Conservation (phyloP, 176 grass and related monocot genomes). For the Paspalum notatum region DNA sequence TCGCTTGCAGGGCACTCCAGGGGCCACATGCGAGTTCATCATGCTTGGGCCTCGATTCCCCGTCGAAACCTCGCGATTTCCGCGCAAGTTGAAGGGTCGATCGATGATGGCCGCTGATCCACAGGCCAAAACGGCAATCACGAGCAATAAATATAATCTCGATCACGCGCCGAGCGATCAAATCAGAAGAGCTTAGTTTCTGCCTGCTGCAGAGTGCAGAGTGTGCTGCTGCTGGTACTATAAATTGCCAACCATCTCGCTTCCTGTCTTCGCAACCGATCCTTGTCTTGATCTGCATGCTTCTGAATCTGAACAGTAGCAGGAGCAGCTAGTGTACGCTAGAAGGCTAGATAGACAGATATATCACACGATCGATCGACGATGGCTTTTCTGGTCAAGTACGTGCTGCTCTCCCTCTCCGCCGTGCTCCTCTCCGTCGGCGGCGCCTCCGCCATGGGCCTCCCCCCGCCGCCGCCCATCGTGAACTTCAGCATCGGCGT, state of each 20-base stretch:
- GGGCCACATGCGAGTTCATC: conserved; percentile 35
- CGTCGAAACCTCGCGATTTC: conserved; percentile 40
- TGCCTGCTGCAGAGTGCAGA: not conserved
- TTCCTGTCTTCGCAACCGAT: conserved; percentile 26
- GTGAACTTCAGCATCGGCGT: conserved; percentile 67
- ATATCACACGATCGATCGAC: not conserved
- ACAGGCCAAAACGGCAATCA: conserved; percentile 11
- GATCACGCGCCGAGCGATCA: not conserved
- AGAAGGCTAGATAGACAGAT: not conserved
- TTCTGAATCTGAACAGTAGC: not conserved
- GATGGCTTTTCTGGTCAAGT: conserved; percentile 31
- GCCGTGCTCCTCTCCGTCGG: conserved; percentile 25
- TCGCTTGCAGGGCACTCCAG: conserved; percentile 46
- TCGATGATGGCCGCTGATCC: conserved; percentile 15
- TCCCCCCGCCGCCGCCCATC: conserved; percentile 42
- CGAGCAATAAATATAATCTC: not conserved
- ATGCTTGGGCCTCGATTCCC: conserved; percentile 31
- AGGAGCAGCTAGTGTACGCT: not conserved
- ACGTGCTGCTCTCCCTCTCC: conserved; percentile 11
- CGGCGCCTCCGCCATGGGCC: conserved; percentile 44
- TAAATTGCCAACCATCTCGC: conserved; percentile 44
- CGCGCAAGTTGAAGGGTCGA: conserved; percentile 27
- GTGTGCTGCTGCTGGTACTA: not conserved
- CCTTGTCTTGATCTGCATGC: not conserved
- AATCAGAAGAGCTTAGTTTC: not conserved